These are phyloP conservation scores for Mediolabrus comicus DNA, from an alignment of 108 stramenopile species.

Conservation along the genomic window DNA sequence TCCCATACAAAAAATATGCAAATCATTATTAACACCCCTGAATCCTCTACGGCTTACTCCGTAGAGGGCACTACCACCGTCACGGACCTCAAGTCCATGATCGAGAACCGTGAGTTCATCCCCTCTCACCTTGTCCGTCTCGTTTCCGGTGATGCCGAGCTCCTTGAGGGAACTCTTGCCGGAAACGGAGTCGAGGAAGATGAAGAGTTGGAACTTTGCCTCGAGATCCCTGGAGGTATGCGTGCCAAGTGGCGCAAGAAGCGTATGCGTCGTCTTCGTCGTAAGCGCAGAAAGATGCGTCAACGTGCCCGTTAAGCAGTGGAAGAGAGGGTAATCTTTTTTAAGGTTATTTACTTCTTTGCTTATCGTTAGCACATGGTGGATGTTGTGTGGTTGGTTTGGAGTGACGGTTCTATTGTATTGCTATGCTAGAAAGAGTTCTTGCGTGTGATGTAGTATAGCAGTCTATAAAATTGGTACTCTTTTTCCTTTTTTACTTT, in stretches of 20 bases:
- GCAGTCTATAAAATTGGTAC: slow-evolving; percentile 2
- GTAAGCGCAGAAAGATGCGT: slow-evolving; percentile 95
- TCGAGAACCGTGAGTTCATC: slow-evolving; percentile 88
- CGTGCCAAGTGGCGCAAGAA: slow-evolving; percentile 92
- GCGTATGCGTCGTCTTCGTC: slow-evolving; percentile 92
- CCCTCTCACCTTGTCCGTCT: slow-evolving; percentile 79
- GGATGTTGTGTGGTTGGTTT: background rate
- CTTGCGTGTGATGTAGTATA: background rate
- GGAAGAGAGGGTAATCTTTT: background rate
- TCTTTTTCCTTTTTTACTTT: background rate
- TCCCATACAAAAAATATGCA: slow-evolving; percentile 55
- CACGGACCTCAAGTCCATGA: slow-evolving; percentile 82
- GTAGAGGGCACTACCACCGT: slow-evolving; percentile 83
- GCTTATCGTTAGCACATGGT: background rate
- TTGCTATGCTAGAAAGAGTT: background rate
- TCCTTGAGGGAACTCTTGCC: slow-evolving; percentile 77
- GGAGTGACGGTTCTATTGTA: background rate
- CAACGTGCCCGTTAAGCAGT: slow-evolving; percentile 86
- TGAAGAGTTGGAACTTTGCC: slow-evolving; percentile 67
- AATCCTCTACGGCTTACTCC: slow-evolving; percentile 69
- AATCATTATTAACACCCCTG: slow-evolving; percentile 65
- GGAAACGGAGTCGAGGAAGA: slow-evolving; percentile 83
- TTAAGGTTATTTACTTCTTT: background rate
- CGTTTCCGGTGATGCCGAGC: slow-evolving; percentile 61
- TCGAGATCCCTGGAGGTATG: slow-evolving; percentile 84